Conservation (phyloP, 2,329 filamentous ascomycete genomes). For the Claviceps spartinae region DNA sequence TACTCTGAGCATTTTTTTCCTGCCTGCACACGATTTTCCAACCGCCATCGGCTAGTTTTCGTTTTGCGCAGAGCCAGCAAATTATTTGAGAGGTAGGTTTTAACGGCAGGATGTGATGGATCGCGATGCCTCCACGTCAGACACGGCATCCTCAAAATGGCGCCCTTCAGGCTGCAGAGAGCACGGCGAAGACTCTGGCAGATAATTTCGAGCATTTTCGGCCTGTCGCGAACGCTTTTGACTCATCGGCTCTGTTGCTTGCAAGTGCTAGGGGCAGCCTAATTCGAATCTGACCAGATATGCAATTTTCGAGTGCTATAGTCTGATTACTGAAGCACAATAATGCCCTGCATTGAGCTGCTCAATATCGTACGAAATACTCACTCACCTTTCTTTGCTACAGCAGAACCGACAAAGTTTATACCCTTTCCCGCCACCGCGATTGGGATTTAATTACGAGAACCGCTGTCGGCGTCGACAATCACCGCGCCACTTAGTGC, state of each 20-base stretch:
- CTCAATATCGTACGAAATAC: not conserved
- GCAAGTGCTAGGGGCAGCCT: not conserved
- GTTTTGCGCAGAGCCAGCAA: not conserved
- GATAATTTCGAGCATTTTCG: too few relatives aligned
- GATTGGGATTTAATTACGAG: not conserved
- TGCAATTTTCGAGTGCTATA: not conserved
- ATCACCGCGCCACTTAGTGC: not conserved
- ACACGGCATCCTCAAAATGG: not conserved
- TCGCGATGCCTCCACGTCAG: not conserved
- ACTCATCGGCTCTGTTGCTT: not conserved
- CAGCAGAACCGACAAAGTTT: not conserved
- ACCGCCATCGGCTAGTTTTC: not conserved
- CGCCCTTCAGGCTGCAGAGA: not conserved
- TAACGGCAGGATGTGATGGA: not conserved
- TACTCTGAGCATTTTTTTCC: not conserved
- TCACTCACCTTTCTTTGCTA: not conserved
- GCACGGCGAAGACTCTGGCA: not conserved
- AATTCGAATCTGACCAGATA: not conserved
- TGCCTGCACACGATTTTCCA: not conserved
- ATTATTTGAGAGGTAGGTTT: not conserved
- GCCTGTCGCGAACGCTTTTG: not conserved
- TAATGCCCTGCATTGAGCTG: not conserved
- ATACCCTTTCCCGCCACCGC: not conserved
- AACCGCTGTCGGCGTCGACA: constrained; percentile 5
- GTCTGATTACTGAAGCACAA: not conserved